These are phyloP conservation scores for Kwoniella sp. DNA, from an alignment of 768 basidiomycete species.

Conservation along the genomic window DNA sequence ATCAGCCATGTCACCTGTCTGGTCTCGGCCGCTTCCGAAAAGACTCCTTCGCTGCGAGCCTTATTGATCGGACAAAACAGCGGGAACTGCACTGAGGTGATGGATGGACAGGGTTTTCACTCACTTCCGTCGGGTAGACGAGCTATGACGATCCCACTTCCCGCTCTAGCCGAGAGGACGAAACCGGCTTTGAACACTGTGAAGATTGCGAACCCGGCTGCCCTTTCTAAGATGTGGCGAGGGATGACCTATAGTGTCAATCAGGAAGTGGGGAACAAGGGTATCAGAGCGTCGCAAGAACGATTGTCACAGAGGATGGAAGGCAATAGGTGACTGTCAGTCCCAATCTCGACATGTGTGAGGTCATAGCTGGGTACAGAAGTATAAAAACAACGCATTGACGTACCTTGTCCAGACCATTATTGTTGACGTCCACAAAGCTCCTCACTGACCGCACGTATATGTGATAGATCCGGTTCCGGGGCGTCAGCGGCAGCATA, in stretches of 20 bases:
- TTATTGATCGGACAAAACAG: too few relatives aligned
- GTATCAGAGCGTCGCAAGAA: conserved; percentile 3
- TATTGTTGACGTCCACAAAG: conserved; percentile 78
- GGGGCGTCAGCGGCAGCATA: background rate
- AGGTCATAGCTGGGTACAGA: background rate
- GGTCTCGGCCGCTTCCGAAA: background rate
- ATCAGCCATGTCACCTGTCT: conserved; percentile 8
- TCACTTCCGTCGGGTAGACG: conserved; percentile 76
- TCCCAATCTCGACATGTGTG: too few relatives aligned
- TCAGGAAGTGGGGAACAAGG: background rate
- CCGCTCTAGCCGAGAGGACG: conserved; percentile 74
- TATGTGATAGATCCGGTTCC: background rate
- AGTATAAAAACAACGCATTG: background rate
- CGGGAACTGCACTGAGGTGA: too few relatives aligned
- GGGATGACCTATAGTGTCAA: conserved; percentile 62
- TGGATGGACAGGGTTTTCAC: conserved; percentile 55
- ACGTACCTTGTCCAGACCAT: conserved; percentile 76
- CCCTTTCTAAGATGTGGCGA: conserved; percentile 63
- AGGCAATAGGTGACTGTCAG: background rate
- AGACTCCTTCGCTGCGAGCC: too few relatives aligned
- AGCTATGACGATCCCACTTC: conserved; percentile 86
- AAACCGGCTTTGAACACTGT: conserved; percentile 61
- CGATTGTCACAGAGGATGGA: background rate
- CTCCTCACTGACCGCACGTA: conserved; percentile 65
- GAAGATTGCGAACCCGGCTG: conserved; percentile 71